phyloP scores from a whole-genome alignment of 768 basidiomycete genomes.

The Coprinellus micaceus region DNA sequence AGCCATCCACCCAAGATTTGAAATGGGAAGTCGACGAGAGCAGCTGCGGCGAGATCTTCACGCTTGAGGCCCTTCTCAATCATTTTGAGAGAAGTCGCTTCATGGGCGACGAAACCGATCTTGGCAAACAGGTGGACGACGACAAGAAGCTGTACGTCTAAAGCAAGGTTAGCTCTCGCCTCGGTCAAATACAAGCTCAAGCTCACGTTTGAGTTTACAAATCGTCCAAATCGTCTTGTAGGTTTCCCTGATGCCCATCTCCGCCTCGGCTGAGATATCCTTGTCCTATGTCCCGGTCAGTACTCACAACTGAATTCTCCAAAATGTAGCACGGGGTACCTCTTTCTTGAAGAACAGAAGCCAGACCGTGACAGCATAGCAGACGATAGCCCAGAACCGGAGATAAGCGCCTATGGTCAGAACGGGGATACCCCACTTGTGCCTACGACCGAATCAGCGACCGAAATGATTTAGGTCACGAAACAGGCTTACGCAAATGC shows the following conservation, averaged over 20 bases:
- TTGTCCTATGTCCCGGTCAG: slow-evolving; percentile 51
- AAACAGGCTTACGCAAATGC: slow-evolving; percentile 63
- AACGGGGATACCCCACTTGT: slow-evolving; percentile 74
- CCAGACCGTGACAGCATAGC: slow-evolving; percentile 85
- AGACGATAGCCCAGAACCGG: slow-evolving; percentile 80
- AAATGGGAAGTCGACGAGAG: slow-evolving; percentile 96
- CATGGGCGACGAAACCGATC: slow-evolving; percentile 92
- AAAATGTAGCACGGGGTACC: slow-evolving; percentile 37
- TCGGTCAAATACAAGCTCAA: neutral
- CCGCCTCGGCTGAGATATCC: slow-evolving; percentile 65
- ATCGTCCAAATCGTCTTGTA: slow-evolving; percentile 96
- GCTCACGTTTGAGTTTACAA: slow-evolving; percentile 82
- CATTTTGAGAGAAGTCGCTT: slow-evolving; percentile 87
- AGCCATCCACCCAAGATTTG: slow-evolving; percentile 94
- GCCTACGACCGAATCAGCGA: too few relatives aligned
- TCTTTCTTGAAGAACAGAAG: slow-evolving; percentile 86
- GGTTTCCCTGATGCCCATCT: slow-evolving; percentile 86
- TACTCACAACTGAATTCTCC: neutral
- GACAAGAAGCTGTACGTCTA: slow-evolving; percentile 89
- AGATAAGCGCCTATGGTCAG: slow-evolving; percentile 76
- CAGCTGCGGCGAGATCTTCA: slow-evolving; percentile 93
- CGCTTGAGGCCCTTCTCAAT: slow-evolving; percentile 95
- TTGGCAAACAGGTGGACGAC: slow-evolving; percentile 88
- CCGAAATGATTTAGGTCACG: neutral
- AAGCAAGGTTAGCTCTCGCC: slow-evolving; percentile 3